Evolutionary conservation across 805 yeast species (phyloP).

Genomic region (Debaryomyces maramus): DNA sequence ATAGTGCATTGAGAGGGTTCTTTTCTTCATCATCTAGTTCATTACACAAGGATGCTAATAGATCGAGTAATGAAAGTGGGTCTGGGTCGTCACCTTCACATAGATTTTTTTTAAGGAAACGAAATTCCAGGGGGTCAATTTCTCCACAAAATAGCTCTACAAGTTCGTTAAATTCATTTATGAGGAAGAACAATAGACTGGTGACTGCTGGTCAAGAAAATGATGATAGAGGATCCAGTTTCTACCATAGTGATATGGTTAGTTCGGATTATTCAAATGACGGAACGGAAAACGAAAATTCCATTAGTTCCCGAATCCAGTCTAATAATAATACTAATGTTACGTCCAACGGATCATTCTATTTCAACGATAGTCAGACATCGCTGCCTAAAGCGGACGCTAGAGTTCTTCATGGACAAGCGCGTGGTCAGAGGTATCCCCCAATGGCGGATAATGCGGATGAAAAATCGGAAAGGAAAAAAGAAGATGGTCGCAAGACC

Average conservation of each 20-base stretch:
- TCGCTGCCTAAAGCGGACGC: background rate
- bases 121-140: slow-evolving; percentile 22
- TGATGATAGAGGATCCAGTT: too few species aligned
- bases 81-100: slow-evolving; percentile 16
- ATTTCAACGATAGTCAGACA: background rate
- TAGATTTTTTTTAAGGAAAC: slow-evolving; percentile 24
- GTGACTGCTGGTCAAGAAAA: too few species aligned
- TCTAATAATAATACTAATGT: background rate
- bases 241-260: too few species aligned
- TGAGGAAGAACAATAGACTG: slow-evolving; percentile 1
- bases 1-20: slow-evolving; percentile 1
- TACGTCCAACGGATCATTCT: background rate
- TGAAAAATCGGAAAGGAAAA: background rate
- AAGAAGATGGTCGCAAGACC: background rate
- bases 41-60: background rate
- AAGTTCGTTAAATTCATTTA: slow-evolving; percentile 18
- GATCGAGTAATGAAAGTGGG: slow-evolving; percentile 3
- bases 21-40: slow-evolving; percentile 2
- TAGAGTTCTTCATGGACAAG: too few species aligned
- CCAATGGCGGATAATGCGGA: background rate
- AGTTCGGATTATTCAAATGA: background rate
- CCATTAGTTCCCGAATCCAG: background rate
- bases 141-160: slow-evolving; percentile 25
- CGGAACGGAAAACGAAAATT: background rate
- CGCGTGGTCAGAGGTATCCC: too few species aligned